Percentiles rank a stretch among this genome's conserved stretches.
phyloP scores from a whole-genome alignment of 1,139 yeast genomes.

The Pichia terricola region DNA sequence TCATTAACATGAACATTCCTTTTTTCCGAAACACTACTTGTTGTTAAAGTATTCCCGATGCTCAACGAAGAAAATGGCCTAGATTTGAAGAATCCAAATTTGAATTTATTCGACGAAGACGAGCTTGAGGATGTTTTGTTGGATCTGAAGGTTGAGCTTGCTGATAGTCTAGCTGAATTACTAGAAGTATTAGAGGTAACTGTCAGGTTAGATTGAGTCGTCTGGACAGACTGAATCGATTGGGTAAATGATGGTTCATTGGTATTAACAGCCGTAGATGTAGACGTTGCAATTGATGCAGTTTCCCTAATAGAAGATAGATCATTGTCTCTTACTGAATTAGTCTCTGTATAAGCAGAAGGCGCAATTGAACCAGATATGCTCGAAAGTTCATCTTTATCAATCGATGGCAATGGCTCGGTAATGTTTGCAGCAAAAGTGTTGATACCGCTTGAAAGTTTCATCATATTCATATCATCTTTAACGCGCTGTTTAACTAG shows the following conservation, averaged over 20 bases:
- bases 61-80: conserved; percentile 40
- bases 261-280: background rate
- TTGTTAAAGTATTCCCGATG: conserved; percentile 26
- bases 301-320: too few species aligned
- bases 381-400: background rate
- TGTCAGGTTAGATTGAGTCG: background rate
- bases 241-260: background rate
- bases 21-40: conserved; percentile 36
- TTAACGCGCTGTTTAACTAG: conserved; percentile 18
- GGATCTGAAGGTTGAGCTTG: background rate
- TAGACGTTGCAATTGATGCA: background rate
- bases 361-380: background rate
- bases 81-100: conserved; percentile 30
- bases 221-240: background rate
- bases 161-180: background rate
- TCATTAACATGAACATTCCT: conserved; percentile 42
- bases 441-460: background rate
- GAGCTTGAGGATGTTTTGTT: background rate
- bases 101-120: conserved; percentile 5
- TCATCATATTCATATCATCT: conserved; percentile 4
- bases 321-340: background rate
- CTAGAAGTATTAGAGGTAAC: background rate
- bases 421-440: background rate
- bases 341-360: conserved; percentile 2
- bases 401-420: background rate